Evolutionary conservation across 352 stramenopile genomes (phyloP), one percentile per base, ranked within the genome.

Genomic region (Pythium brachiatum): DNA sequence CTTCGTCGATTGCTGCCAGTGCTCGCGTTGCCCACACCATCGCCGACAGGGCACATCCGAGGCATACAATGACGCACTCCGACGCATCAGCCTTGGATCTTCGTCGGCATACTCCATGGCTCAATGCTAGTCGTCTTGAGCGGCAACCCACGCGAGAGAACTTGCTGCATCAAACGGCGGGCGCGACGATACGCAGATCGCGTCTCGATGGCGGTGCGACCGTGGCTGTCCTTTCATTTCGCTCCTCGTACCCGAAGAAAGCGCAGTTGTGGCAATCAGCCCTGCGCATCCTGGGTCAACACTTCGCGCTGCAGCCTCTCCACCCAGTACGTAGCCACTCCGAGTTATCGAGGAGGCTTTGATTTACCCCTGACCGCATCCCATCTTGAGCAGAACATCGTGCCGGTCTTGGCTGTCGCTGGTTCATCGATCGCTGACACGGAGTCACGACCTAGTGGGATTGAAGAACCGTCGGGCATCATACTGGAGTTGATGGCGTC

Each of bases 381-480:
- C 2, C 26, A 27, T 48, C 41, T 48, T 16, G 15, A 27, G 15
- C 53, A 79, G 62, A 86, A 82, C 27, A 46, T 89, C 7, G 67
- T 83, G 0, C 69, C 82, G 38, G 66, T 78, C 32, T 66, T 88
- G 47, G 76, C 72, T 8, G 47, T 86, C 2, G 78, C 72, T 7
- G 21, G 13, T 38, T 38, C 60, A 46, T 34, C 53, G n/a, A 9
- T 11, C 15, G 9, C 32, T 16, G 21, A 50, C 63, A 6, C 52
- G 57, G n/a, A 20, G n/a, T 18, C 12, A 46, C 59, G 50, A 5
- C 51, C 60, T 26, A 66, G 66, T 8, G 29, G 5, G 29, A 34
- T 11, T 9, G 29, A 9, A 34, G 12, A 29, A 7, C 54, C 54
- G 7, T n/a, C 25, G 1, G 20, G 15, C 8, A 55, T 90, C n/a